Evolutionary conservation across 805 yeast genomes (phyloP).

Genomic region (Saturnispora halmiae): DNA sequence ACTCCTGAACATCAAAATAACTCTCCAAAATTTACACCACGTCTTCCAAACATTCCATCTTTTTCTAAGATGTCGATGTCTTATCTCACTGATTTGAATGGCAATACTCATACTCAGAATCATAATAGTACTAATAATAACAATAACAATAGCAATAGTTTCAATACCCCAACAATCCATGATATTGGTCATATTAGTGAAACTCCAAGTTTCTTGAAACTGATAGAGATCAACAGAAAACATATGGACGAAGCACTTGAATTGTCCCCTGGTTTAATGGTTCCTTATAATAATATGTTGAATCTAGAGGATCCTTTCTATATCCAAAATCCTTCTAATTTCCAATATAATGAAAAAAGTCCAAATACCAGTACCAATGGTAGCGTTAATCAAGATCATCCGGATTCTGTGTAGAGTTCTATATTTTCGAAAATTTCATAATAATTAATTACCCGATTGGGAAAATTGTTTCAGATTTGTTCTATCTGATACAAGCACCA

Average conservation of each 20-base stretch:
- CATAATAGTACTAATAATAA: constrained; percentile 4
- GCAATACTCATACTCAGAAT: background rate
- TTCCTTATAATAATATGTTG: constrained; percentile 17
- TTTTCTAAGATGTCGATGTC: constrained; percentile 6
- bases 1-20: background rate
- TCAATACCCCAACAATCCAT: background rate
- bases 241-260: background rate
- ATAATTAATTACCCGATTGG: background rate
- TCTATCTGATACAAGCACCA: background rate
- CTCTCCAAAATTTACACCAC: constrained; percentile 1
- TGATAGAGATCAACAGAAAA: constrained; percentile 1
- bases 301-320: constrained; percentile 42
- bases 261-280: constrained; percentile 1
- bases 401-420: background rate
- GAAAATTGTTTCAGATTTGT: constrained; percentile 4
- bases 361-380: background rate
- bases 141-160: constrained; percentile 3
- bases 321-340: constrained; percentile 40
- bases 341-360: constrained; percentile 26
- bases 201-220: constrained; percentile 5
- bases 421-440: too few species aligned
- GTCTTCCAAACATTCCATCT: constrained; percentile 4
- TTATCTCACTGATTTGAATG: background rate
- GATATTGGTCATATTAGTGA: constrained; percentile 2
- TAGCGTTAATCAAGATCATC: background rate